Base-by-base conservation (phyloP, 345 rosid species). In the Diplotaxis tenuifolia region DNA sequence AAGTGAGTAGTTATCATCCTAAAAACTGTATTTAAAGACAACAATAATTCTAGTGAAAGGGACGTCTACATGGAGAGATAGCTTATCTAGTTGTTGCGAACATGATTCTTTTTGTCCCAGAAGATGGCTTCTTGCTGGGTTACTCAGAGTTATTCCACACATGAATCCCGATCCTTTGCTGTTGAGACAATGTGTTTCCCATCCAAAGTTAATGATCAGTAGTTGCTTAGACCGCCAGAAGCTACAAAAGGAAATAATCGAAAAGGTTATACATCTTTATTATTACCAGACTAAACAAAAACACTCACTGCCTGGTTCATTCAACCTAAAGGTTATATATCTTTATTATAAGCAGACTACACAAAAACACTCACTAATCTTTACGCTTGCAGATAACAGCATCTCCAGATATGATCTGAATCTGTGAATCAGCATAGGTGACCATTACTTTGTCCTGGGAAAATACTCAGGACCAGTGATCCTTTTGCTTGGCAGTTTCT, bases 361-460 rank as follows among this genome's bases (percentile, higher is more conserved):
- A n/a, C n/a, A n/a, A n/a, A n/a, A n/a, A n/a, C n/a, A n/a, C n/a
- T n/a, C n/a, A n/a, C n/a, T 50, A 6, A 77, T 96, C 91, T 66
- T 75, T 87, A 67, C 84, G 83, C 85, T 91, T 91, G 81, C 86
- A 77, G 61, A 85, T 47, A 3, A 89, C 79, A 19, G 85, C 84
- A 3, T 12, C 50, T 55, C 86, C 86, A 2, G 68, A 16, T 21
- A 86, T 73, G 20, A 91, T 79, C 36, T 84, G 82, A 29, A 87
- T 81, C 9, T 80, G 73, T 36, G 96, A 91, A 84, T 87, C 93
- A 36, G 90, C 96, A 78, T 83, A 84, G 19, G 93, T 85, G 38
- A 89, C 89, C 62, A 91, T 72, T 12, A 91, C 75, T 85, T 85
- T 86, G 47, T 73, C 79, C 0, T 74, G 11, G 93, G 90, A 16